phyloP scores from a whole-genome alignment of 1,284 basidiomycete species.

The Kalmanozyma brasiliensis region DNA sequence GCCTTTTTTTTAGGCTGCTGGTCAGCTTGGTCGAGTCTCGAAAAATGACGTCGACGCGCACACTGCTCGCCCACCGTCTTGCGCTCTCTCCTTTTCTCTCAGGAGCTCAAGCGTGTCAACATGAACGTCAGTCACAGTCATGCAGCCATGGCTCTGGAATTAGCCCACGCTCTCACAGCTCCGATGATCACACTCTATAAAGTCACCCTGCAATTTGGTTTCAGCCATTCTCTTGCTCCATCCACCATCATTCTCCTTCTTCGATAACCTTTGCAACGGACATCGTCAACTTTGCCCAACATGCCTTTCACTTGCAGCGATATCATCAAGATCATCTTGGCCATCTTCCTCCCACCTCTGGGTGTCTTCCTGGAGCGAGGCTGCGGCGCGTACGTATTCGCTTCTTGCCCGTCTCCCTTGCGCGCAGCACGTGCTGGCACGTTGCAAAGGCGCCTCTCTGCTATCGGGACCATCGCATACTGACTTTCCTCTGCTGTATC shows the following conservation, averaged over 20 bases:
- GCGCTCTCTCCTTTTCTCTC: no score
- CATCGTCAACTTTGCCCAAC: constrained; percentile 14
- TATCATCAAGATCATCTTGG: constrained; percentile 52
- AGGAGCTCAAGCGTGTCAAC: no score
- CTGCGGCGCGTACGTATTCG: constrained; percentile 35
- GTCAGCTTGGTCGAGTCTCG: neutral
- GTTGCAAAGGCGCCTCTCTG: no score
- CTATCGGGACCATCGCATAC: no score
- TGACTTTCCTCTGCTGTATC: neutral
- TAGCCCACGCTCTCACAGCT: neutral
- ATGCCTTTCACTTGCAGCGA: constrained; percentile 63
- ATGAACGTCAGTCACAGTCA: constrained; percentile 2
- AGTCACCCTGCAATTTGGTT: no score
- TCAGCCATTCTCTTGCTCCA: no score
- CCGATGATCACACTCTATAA: constrained; percentile 3
- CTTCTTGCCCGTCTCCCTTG: no score
- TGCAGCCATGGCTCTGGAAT: no score
- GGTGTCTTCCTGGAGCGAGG: constrained; percentile 53
- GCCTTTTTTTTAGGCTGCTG: no score
- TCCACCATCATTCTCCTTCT: constrained; percentile 2
- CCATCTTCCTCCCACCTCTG: constrained; percentile 51
- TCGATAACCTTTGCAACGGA: neutral
- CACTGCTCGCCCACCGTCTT: constrained; percentile 1
- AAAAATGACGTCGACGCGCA: constrained; percentile 11
- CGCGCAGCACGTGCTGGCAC: no score